Evolutionary conservation across 371 early-diverging fungal species (phyloP).

Genomic region (Mucor circinelloides): DNA sequence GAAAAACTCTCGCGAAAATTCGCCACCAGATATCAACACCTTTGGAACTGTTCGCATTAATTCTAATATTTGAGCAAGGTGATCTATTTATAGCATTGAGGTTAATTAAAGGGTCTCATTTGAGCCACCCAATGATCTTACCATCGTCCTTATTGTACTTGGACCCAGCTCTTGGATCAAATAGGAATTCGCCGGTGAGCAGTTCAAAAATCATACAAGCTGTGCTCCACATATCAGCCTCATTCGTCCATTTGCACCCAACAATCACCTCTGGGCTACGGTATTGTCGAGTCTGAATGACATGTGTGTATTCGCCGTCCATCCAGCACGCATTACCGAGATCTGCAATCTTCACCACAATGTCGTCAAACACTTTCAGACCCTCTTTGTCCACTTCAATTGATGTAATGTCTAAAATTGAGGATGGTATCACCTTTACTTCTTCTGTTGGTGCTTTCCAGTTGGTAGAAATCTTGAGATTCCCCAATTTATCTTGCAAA

Average conservation of each 20-base stretch:
- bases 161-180: conserved; percentile 89
- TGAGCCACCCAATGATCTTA: conserved; percentile 19
- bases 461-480: conserved; percentile 12
- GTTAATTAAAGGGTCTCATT: not conserved
- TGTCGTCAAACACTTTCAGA: conserved; percentile 32
- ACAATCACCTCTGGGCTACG: conserved; percentile 98
- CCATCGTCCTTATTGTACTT: conserved; percentile 91
- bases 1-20: conserved; percentile 80
- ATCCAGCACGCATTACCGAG: conserved; percentile 97
- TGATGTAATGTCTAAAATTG: conserved; percentile 33
- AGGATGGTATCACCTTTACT: conserved; percentile 30
- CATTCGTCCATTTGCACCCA: conserved; percentile 86
- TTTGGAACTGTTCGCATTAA: conserved; percentile 84
- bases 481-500: conserved; percentile 7
- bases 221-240: conserved; percentile 96
- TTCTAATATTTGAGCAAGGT: conserved; percentile 95
- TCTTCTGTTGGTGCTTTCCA: conserved; percentile 5
- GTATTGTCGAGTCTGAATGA: conserved; percentile 98
- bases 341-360: conserved; percentile 95
- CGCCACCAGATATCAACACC: conserved; percentile 72
- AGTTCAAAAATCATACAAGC: conserved; percentile 90
- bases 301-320: conserved; percentile 90
- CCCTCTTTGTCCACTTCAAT: conserved; percentile 1
- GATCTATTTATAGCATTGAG: conserved; percentile 61
- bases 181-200: conserved; percentile 92